Base-by-base conservation (phyloP, 2,329 filamentous ascomycete genomes). In the Helotiales sp. region DNA sequence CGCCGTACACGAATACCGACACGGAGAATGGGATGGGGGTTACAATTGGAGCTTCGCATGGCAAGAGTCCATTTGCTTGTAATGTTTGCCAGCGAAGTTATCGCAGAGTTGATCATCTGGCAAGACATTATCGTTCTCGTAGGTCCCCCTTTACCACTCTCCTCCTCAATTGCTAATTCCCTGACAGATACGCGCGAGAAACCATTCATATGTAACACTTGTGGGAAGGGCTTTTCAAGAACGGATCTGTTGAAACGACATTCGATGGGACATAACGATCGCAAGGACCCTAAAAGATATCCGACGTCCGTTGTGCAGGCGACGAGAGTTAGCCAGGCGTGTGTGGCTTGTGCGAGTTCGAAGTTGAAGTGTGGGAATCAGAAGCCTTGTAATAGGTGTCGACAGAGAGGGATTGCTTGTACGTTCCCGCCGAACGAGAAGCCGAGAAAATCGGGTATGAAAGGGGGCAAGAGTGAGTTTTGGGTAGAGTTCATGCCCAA, bases 1-100 rank as follows among this genome's bases (percentile, higher is more conserved):
- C 36, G 15, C 36, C 36, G 10, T 40, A 10, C 36, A 40, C 36
- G 3, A 40, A 40, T 10, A 40, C 36, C 5, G 36, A 40, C n/a
- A 19, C 36, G 9, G 36, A 40, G 36, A 40, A 40, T 40, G 36
- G 36, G 15, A n/a, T n/a, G n/a, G n/a, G n/a, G n/a, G n/a, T n/a
- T n/a, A n/a, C n/a, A n/a, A n/a, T n/a, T n/a, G n/a, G n/a, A n/a
- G n/a, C n/a, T n/a, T n/a, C n/a, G n/a, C n/a, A n/a, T n/a, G n/a
- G n/a, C n/a, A 40, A 40, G 36, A 40, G 36, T 10, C 36, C 36
- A 2, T 40, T 40, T 40, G 36, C 36, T 4, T 48, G 44, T 31
- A 48, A 48, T 31, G 29, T 48, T 15, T 48, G 44, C 29, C 44
- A 48, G 17, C 44, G 44, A 31, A 48, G 25, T 17, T 48, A 48